phyloP scores from a whole-genome alignment of 176 grass and related monocot species.

The Triticum aestivum region DNA sequence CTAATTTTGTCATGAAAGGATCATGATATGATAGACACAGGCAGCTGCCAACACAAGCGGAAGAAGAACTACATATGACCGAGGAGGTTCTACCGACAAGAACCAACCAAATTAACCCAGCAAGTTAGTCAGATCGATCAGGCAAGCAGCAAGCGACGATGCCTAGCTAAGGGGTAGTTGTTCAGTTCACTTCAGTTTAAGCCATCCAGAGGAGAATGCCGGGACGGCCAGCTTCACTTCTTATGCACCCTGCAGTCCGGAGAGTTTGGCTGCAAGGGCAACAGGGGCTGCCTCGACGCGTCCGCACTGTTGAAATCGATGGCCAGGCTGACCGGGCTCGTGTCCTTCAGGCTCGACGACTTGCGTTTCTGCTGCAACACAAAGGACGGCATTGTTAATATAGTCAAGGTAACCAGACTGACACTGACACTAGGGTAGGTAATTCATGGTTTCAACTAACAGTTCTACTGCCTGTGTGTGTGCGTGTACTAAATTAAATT shows the following conservation, averaged over 20 bases:
- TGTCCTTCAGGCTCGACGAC: conserved; percentile 57
- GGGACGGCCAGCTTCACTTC: conserved; percentile 29
- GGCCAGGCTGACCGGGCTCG: conserved; percentile 20
- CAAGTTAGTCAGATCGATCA: conserved; percentile 16
- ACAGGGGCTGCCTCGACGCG: conserved; percentile 58
- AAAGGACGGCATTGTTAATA: background rate
- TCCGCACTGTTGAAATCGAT: conserved; percentile 60
- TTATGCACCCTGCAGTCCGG: conserved; percentile 69
- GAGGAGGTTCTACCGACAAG: background rate
- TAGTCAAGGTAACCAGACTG: background rate
- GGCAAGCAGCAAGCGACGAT: background rate
- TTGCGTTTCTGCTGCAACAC: conserved; percentile 75
- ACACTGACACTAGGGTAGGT: background rate
- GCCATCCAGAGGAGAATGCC: background rate
- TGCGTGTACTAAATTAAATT: background rate
- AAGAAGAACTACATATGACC: background rate
- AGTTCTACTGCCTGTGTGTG: background rate
- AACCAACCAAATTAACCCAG: background rate
- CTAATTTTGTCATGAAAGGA: conserved; percentile 3
- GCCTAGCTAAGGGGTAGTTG: background rate
- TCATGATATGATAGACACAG: background rate
- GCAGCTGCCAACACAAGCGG: background rate
- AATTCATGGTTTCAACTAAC: background rate
- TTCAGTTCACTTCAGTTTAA: background rate
- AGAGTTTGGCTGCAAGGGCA: conserved; percentile 61